Evolutionary conservation across 2,329 filamentous ascomycete species (phyloP), one percentile per base, ranked within the genome.

Genomic region (Diaporthe aspalathi): DNA sequence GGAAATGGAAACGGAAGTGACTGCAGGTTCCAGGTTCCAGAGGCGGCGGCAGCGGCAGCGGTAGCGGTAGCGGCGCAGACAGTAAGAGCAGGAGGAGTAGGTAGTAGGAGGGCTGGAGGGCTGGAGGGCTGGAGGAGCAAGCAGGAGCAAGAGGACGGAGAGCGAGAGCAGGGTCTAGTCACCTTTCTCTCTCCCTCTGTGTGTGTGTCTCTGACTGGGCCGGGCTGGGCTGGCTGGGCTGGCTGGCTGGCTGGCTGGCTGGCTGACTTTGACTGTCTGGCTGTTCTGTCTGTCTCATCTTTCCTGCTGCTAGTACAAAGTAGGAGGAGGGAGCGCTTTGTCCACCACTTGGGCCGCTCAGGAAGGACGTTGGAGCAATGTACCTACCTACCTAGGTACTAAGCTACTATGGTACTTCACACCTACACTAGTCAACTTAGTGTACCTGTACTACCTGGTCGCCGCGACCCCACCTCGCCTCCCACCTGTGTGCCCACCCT

Each of bases 1-100:
- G 68, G 68, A 70, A 70, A 65, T 63, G 67, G 67, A 68, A 68
- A 68, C 56, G 67, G 67, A 68, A 57, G 67, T 68, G 67, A 68
- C 50, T 68, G 66, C 66, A 56, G 52, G 66, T 57, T 57, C 66
- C 66, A 68, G 66, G 66, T 68, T 68, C 66, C 63, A 67, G 63
- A 53, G 50, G n/a, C 62, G 38, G 62, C 35, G 49, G 63, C 49
- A 43, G 63, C 38, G 22, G n/a, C 60, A 65, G 66, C 32, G 38
- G 52, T 29, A 56, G 65, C 24, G 52, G 49, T 38, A 67, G 38
- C 38, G 35, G 32, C 11, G 27, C 56, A 35, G 32, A n/a, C 14
- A 45, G 56, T 24, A 45, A 29, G 38, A 60, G 54, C 62, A 66
- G 27, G 62, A 35, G 43, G 38, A 43, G 54, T n/a, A 43, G 17